Evolutionary conservation across 352 stramenopile genomes (phyloP), one percentile per base, ranked within the genome.

Genomic region (Globisporangium radiosum): DNA sequence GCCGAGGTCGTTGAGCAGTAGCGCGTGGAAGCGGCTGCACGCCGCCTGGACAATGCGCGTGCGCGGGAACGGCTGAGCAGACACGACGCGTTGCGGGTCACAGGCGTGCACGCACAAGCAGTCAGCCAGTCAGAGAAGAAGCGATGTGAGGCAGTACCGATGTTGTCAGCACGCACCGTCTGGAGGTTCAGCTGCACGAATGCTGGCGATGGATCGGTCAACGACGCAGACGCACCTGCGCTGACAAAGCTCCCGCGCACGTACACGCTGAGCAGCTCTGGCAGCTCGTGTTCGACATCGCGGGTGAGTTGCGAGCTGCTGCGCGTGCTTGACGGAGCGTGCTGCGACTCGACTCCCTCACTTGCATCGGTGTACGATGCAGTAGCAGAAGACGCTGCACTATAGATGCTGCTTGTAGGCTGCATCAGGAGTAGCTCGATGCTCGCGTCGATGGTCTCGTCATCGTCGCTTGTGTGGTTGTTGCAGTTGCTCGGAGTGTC

Each of bases 1-100:
- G 0, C 78, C 81, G 37, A 82, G 60, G 61, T 91, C 81, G 44
- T 74, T 91, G 0, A 87, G 66, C 10, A 91, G 70, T 0, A 91
- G 68, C 1, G 76, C 75, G 49, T 91, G 81, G 37, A 76, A 76
- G 15, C 76, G 75, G 19, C 78, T 73, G 40, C 78, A 88, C 15
- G 78, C 75, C 0, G 71, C 76, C 54, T 89, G 72, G 0, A 86
- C 53, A 56, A 91, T 72, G 0, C 78, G 78, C 61, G 81, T 88
- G 15, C 73, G 75, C 3, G 76, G 75, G 37, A 87, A 72, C 52
- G 72, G 71, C 75, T 87, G 51, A n/a, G 47, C 4, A n/a, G 33
- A 14, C 6, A 19, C 25, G 25, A 33, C 25, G 25, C 25, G 25
- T 33, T 33, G 25, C 25, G 25, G 25, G 25, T 33, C 25, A 33